Conservation (phyloP, 139 green algal genomes). For the Volvox africanus region DNA sequence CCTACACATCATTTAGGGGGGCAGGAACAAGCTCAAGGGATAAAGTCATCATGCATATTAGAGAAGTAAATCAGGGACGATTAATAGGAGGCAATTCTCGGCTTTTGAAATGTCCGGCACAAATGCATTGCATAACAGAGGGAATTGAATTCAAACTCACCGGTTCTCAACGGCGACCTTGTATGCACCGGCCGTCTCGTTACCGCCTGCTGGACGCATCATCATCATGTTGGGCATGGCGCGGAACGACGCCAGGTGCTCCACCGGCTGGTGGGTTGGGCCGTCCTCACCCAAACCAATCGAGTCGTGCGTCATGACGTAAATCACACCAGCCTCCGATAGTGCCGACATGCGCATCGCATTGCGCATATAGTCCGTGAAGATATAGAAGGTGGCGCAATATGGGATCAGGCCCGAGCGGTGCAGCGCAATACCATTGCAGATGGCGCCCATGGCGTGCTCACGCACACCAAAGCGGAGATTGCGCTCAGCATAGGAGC, state of each 20-base stretch:
- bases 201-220: slow-evolving; percentile 94
- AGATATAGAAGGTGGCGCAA: slow-evolving; percentile 99
- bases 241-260: slow-evolving; percentile 98
- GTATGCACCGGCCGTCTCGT: slow-evolving; percentile 96
- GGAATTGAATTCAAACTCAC: neutral
- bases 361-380: slow-evolving; percentile 99
- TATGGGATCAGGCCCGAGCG: slow-evolving; percentile 94
- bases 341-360: slow-evolving; percentile 97
- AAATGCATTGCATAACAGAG: too few species aligned
- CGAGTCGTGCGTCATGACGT: slow-evolving; percentile 99
- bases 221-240: slow-evolving; percentile 99
- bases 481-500: slow-evolving; percentile 94
- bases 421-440: slow-evolving; percentile 96
- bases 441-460: slow-evolving; percentile 98
- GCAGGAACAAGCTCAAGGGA: too few species aligned
- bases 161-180: slow-evolving; percentile 85
- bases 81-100: too few species aligned
- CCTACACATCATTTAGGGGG: neutral
- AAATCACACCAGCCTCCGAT: slow-evolving; percentile 90
- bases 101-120: too few species aligned
- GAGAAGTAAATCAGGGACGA: too few species aligned
- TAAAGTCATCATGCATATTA: too few species aligned
- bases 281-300: slow-evolving; percentile 99
- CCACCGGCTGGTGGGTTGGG: slow-evolving; percentile 98
- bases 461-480: slow-evolving; percentile 98